Conservation (phyloP, 2,329 filamentous ascomycete species). For the Cladobotryum mycophilum region DNA sequence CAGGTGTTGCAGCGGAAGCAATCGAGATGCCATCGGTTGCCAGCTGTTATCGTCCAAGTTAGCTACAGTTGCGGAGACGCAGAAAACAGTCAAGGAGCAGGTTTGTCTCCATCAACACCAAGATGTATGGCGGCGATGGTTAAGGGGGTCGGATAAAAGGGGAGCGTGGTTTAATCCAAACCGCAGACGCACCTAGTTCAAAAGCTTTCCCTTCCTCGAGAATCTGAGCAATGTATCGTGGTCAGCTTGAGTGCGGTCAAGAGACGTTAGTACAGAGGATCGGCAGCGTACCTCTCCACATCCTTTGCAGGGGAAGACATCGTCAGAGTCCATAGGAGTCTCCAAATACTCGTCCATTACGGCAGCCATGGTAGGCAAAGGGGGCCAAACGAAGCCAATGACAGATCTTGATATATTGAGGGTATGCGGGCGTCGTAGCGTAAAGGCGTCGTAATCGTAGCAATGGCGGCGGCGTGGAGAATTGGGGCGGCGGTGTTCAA, state of each 20-base stretch:
- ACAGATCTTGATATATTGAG: constrained; percentile 2
- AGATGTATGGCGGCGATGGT: constrained; percentile 2
- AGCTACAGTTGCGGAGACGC: constrained; percentile 16
- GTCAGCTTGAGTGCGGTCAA: constrained; percentile 5
- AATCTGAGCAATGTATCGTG: constrained; percentile 51
- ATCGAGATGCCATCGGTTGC: constrained; percentile 96
- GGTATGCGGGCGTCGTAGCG: constrained; percentile 1
- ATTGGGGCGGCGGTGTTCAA: constrained; percentile 2
- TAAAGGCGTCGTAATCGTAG: not conserved
- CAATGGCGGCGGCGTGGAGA: not conserved
- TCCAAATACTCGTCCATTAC: constrained; percentile 57
- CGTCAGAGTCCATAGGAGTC: constrained; percentile 67
- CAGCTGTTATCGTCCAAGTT: constrained; percentile 50
- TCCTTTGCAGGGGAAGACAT: constrained; percentile 84
- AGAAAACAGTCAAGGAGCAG: not conserved
- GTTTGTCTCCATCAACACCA: not conserved
- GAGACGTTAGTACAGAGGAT: constrained; percentile 3
- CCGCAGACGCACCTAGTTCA: constrained; percentile 67
- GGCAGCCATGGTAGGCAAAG: constrained; percentile 35
- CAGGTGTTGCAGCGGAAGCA: constrained; percentile 98
- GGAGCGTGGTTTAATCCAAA: not conserved
- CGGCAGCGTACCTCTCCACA: constrained; percentile 70
- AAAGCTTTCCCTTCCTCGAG: constrained; percentile 98
- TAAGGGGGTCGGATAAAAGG: not conserved
- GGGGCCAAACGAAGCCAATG: constrained; percentile 6